Percentiles rank a stretch among this genome's conserved stretches.
Evolutionary conservation across 2,329 filamentous ascomycete genomes (phyloP).

Genomic region (Diaporthe caulivora): DNA sequence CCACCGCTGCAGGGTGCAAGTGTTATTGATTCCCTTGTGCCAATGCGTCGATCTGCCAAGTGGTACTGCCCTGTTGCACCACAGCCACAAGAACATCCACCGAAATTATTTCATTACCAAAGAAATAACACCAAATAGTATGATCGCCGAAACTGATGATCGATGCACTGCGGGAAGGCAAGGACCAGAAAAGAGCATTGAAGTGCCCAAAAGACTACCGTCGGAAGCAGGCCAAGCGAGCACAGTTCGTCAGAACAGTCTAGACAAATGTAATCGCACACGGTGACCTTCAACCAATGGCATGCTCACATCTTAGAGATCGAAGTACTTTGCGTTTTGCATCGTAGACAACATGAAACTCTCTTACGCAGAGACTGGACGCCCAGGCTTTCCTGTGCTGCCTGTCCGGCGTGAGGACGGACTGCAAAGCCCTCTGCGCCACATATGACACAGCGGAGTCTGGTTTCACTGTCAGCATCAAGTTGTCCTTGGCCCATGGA

Average conservation of each 20-base stretch:
- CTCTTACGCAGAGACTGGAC: constrained; percentile 1
- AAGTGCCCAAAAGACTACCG: not conserved
- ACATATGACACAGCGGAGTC: not conserved
- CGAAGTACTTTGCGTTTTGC: not conserved
- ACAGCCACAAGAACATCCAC: not conserved
- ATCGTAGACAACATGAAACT: constrained; percentile 18
- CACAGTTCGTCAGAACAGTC: not conserved
- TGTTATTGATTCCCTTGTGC: not conserved
- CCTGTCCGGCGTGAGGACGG: not conserved
- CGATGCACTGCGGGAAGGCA: not conserved
- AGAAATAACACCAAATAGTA: not conserved
- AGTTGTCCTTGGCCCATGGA: not conserved
- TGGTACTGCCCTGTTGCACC: not conserved
- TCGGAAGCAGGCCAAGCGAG: not conserved
- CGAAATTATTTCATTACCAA: not conserved
- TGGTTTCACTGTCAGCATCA: constrained; percentile 9
- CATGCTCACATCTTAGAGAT: not conserved
- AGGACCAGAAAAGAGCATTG: not conserved
- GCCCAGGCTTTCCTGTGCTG: not conserved
- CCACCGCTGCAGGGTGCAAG: not conserved
- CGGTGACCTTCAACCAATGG: not conserved
- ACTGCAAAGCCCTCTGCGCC: not conserved
- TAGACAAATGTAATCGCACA: not conserved
- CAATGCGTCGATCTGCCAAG: constrained; percentile 22
- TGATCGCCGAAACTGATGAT: not conserved